A percentile compares a stretch with the other conserved stretches of the same genome.
Conservation (phyloP, 2,329 filamentous ascomycete species). For the Penicillium expansum region DNA sequence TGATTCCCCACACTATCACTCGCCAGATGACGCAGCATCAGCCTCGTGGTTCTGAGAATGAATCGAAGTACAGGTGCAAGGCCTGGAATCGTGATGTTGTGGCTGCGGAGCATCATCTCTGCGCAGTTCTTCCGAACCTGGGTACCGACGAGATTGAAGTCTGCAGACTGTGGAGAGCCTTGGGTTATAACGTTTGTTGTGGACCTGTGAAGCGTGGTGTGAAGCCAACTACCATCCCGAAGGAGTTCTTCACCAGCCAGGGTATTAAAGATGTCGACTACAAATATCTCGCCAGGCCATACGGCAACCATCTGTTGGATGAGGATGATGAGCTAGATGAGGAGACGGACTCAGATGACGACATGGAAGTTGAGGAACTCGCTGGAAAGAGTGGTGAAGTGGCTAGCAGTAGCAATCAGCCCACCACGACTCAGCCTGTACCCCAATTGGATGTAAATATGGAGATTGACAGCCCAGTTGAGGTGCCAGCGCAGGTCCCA, state of each 20-base stretch:
- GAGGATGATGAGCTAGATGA: neutral
- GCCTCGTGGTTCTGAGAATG: neutral
- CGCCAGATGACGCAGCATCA: conserved; percentile 12
- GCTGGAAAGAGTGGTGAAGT: neutral
- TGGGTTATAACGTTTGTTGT: neutral
- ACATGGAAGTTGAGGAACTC: neutral
- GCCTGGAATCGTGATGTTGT: neutral
- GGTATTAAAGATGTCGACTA: neutral
- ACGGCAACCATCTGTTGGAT: neutral
- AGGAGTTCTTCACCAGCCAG: neutral
- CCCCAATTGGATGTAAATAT: neutral
- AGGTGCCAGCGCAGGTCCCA: neutral
- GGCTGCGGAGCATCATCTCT: neutral
- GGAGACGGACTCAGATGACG: neutral
- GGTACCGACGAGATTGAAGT: neutral
- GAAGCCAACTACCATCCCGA: neutral
- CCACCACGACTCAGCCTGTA: neutral
- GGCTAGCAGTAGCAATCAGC: neutral
- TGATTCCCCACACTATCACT: neutral
- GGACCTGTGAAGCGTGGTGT: neutral
- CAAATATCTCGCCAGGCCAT: neutral
- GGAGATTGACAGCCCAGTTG: neutral
- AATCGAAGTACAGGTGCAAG: neutral
- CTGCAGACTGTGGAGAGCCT: neutral
- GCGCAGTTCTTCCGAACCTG: neutral